These are phyloP conservation scores for Gymnopilus junonius DNA, from an alignment of 768 basidiomycete genomes.

Conservation along the genomic window DNA sequence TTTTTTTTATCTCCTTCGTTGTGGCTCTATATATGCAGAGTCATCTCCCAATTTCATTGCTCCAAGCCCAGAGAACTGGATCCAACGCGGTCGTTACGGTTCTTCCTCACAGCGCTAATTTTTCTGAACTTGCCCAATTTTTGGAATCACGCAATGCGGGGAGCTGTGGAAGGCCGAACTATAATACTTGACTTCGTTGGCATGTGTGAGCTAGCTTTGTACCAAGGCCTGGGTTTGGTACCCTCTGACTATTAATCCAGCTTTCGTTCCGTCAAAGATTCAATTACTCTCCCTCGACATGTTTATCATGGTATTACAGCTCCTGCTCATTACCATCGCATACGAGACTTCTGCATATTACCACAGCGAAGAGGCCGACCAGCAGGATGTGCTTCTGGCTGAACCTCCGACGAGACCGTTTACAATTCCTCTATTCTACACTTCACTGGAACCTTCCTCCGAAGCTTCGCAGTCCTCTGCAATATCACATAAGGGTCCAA, in stretches of 20 bases:
- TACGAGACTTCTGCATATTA: constrained; percentile 62
- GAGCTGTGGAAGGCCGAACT: constrained; percentile 58
- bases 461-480: not conserved
- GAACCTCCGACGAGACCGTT: constrained; percentile 22
- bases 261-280: constrained; percentile 62
- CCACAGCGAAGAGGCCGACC: constrained; percentile 39
- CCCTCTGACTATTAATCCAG: constrained; percentile 31
- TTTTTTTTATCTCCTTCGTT: constrained; percentile 78
- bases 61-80: constrained; percentile 71
- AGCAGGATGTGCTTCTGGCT: constrained; percentile 42
- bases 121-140: constrained; percentile 62
- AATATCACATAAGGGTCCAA: not conserved
- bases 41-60: constrained; percentile 67
- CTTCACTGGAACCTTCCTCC: constrained; percentile 3
- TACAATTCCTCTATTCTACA: constrained; percentile 23
- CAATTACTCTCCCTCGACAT: constrained; percentile 72
- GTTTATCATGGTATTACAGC: constrained; percentile 68
- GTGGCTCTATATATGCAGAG: constrained; percentile 55
- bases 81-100: constrained; percentile 64
- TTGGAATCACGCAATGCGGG: constrained; percentile 61
- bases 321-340: constrained; percentile 67
- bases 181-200: constrained; percentile 82
- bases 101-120: constrained; percentile 64
- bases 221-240: not conserved
- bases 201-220: constrained; percentile 53